Evolutionary conservation across 2,329 filamentous ascomycete genomes (phyloP), one percentile per base, ranked within the genome.

Genomic region (Fusarium secorum): DNA sequence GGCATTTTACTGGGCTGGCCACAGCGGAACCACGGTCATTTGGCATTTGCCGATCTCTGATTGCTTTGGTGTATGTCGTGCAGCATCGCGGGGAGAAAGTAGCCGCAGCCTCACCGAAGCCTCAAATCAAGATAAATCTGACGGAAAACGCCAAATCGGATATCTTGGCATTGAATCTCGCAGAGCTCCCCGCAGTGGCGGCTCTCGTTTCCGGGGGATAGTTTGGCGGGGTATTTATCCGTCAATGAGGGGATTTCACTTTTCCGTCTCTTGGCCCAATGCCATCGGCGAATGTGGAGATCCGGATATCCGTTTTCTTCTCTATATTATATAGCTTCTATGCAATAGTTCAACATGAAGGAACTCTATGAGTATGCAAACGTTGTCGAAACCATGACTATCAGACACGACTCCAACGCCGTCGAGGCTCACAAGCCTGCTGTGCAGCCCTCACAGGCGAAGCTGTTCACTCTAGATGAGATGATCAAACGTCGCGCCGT

Each of bases 401-500:
- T 74, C 33, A 68, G 72, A 64, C 72, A 74, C 56, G 72, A 75
- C 10, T 65, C 59, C 3, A 71, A 42, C 17, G 53, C 39, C 3
- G 22, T 51, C 1, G 65, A 62, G 58, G 52, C 70, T 7, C 46
- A 49, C 7, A 74, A 53, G 18, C 60, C 71, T 3, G 36, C 24
- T 4, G 41, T 59, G 2, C 48, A 60, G 20, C 38, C 42, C 3
- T 67, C 68, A 0, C 57, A 74, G 39, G 53, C 73, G 0, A 74
- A 74, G 38, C 35, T 74, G 22, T 72, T 68, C 15, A 74, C 72
- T 0, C 17, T 74, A 1, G 73, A 75, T 33, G 72, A 74, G 45
- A 60, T 74, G 60, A 62, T 74, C 24, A 70, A 63, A 11, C 30
- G 68, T 9, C 68, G 73, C 0, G 72, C 72, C 0, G 49, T 35